Conservation (phyloP, 1,284 basidiomycete genomes). For the Athelia sp. region DNA sequence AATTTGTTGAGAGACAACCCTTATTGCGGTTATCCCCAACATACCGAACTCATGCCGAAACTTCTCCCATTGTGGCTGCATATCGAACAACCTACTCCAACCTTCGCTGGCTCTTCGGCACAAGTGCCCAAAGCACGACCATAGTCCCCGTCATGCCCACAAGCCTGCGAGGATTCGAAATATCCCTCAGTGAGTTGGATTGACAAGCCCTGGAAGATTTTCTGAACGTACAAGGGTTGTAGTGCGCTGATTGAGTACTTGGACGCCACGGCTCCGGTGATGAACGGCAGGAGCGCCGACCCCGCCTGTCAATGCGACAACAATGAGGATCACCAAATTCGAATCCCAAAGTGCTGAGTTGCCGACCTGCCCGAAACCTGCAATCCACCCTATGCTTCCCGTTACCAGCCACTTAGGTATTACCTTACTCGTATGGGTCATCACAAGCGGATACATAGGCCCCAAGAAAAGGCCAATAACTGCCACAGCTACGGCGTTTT, state of each 20-base stretch:
- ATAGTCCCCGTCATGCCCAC: not conserved
- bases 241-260: slow-evolving; percentile 7
- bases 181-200: not conserved
- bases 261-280: slow-evolving; percentile 13
- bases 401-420: slow-evolving; percentile 22
- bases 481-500: slow-evolving; percentile 32
- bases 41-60: no score
- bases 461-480: slow-evolving; percentile 22
- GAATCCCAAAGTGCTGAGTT: no score
- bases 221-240: not conserved
- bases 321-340: no score
- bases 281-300: slow-evolving; percentile 19
- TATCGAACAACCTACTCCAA: no score
- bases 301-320: slow-evolving; percentile 7
- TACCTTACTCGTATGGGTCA: slow-evolving; percentile 17
- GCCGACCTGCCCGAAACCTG: slow-evolving; percentile 17
- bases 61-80: no score
- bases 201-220: not conserved
- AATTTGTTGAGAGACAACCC: no score
- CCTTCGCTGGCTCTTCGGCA: not conserved
- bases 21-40: no score
- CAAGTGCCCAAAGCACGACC: not conserved
- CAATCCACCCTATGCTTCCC: slow-evolving; percentile 21
- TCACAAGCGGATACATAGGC: slow-evolving; percentile 23
- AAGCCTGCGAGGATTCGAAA: no score